phyloP scores from a whole-genome alignment of 2,329 filamentous ascomycete species.

The Arachnopeziza araneosa region DNA sequence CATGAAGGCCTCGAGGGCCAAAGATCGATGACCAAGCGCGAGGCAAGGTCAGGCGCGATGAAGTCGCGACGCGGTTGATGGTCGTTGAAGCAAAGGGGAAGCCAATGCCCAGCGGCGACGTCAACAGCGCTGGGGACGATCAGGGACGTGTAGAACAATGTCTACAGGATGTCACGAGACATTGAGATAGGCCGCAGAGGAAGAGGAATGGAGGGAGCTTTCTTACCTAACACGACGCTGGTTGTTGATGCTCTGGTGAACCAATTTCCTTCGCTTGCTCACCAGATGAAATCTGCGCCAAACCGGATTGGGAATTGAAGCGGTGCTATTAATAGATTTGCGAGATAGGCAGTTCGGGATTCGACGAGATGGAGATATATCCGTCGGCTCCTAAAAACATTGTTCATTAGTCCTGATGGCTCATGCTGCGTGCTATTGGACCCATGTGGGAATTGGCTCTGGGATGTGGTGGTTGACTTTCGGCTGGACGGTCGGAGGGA shows the following conservation, averaged over 20 bases:
- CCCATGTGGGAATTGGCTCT: not conserved
- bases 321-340: not conserved
- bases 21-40: slow-evolving; percentile 23
- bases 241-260: slow-evolving; percentile 10
- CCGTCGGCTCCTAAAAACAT: not conserved
- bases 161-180: slow-evolving; percentile 26
- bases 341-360: not conserved
- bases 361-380: not conserved
- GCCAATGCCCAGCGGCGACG: slow-evolving; percentile 18
- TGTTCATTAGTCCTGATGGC: not conserved
- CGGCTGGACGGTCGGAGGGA: not conserved
- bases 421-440: not conserved
- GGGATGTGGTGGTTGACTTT: not conserved
- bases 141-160: slow-evolving; percentile 13
- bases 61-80: slow-evolving; percentile 28
- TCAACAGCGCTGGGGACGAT: slow-evolving; percentile 12
- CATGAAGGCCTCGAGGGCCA: slow-evolving; percentile 15
- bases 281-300: not conserved
- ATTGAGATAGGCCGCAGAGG: slow-evolving; percentile 12
- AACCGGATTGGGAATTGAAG: not conserved
- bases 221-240: slow-evolving; percentile 31
- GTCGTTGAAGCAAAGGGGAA: slow-evolving; percentile 12
- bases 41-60: slow-evolving; percentile 25
- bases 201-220: slow-evolving; percentile 24
- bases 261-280: not conserved